These are phyloP conservation scores for Danielia oregonensis DNA, from an alignment of 805 yeast species.

Conservation along the genomic window DNA sequence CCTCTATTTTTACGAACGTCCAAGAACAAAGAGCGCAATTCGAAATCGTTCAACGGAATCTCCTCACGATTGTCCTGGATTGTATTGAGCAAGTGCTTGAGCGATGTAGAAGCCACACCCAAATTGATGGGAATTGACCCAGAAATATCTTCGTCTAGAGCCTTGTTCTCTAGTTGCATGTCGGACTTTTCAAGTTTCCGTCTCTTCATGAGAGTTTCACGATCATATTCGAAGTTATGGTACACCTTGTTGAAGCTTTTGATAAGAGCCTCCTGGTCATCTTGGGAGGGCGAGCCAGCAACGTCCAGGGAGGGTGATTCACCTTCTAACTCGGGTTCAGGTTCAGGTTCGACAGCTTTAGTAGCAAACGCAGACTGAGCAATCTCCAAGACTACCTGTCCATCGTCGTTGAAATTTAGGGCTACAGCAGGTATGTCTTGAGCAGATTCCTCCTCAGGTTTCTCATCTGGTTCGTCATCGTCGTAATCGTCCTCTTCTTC, in stretches of 20 bases:
- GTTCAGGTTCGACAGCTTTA: slow-evolving; percentile 5
- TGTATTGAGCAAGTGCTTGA: slow-evolving; percentile 74
- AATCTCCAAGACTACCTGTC: slow-evolving; percentile 30
- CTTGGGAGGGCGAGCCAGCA: slow-evolving; percentile 13
- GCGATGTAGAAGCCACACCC: slow-evolving; percentile 37
- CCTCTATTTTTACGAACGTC: slow-evolving; percentile 95
- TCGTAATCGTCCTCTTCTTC: slow-evolving; percentile 20
- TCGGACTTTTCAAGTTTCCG: slow-evolving; percentile 78
- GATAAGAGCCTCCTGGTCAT: slow-evolving; percentile 45
- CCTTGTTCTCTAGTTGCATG: slow-evolving; percentile 48
- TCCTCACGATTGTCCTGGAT: slow-evolving; percentile 80
- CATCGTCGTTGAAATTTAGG: slow-evolving; percentile 22
- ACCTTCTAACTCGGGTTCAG: slow-evolving; percentile 7
- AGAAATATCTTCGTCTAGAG: slow-evolving; percentile 28
- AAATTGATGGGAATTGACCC: slow-evolving; percentile 29
- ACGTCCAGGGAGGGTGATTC: slow-evolving; percentile 8
- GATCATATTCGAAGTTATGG: slow-evolving; percentile 72
- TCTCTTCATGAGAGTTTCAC: slow-evolving; percentile 71
- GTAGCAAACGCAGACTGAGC: slow-evolving; percentile 27
- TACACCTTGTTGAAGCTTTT: slow-evolving; percentile 68
- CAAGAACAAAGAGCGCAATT: slow-evolving; percentile 76
- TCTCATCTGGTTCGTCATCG: slow-evolving; percentile 20
- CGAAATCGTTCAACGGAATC: slow-evolving; percentile 71
- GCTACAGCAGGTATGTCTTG: slow-evolving; percentile 7
- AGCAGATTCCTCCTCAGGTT: slow-evolving; percentile 1